A percentile compares a stretch with the other conserved stretches of the same genome.
Conservation (phyloP, 2,329 filamentous ascomycete species). For the Ustilaginoidea virens region DNA sequence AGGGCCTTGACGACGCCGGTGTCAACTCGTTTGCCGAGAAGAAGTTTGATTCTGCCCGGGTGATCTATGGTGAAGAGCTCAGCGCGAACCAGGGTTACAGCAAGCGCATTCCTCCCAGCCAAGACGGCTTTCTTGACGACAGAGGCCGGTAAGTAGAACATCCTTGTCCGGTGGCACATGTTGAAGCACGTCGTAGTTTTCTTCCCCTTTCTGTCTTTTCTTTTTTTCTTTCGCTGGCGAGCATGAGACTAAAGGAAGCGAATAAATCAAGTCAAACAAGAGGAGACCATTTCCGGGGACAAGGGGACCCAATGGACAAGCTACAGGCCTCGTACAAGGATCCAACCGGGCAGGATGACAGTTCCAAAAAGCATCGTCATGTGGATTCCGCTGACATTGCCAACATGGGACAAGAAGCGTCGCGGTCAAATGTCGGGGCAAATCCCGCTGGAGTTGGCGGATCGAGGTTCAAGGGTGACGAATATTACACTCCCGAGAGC, state of each 20-base stretch:
- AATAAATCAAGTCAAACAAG: conserved; percentile 22
- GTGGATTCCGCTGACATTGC: too few relatives aligned
- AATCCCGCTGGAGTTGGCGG: conserved; percentile 20
- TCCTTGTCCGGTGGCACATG: too few relatives aligned
- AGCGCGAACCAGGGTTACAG: conserved; percentile 30
- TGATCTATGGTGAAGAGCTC: conserved; percentile 23
- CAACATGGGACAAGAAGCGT: conserved; percentile 20
- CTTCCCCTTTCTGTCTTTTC: background rate
- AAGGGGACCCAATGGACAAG: conserved; percentile 27
- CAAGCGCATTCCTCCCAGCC: conserved; percentile 27
- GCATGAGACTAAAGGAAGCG: background rate
- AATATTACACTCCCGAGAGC: conserved; percentile 25
- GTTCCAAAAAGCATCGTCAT: too few relatives aligned
- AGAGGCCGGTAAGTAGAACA: conserved; percentile 23
- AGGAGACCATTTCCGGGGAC: conserved; percentile 27
- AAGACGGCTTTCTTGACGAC: conserved; percentile 28
- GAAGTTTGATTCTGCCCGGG: conserved; percentile 19
- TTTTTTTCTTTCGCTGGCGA: background rate
- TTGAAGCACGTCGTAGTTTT: too few relatives aligned
- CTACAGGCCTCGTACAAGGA: conserved; percentile 6
- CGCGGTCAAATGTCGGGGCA: conserved; percentile 21
- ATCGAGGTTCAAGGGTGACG: conserved; percentile 21
- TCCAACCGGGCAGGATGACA: conserved; percentile 19
- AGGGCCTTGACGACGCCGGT: conserved; percentile 24
- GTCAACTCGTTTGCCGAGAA: conserved; percentile 25